These are phyloP conservation scores for Pugionium dolabratum DNA, from an alignment of 345 rosid species.

Conservation along the genomic window DNA sequence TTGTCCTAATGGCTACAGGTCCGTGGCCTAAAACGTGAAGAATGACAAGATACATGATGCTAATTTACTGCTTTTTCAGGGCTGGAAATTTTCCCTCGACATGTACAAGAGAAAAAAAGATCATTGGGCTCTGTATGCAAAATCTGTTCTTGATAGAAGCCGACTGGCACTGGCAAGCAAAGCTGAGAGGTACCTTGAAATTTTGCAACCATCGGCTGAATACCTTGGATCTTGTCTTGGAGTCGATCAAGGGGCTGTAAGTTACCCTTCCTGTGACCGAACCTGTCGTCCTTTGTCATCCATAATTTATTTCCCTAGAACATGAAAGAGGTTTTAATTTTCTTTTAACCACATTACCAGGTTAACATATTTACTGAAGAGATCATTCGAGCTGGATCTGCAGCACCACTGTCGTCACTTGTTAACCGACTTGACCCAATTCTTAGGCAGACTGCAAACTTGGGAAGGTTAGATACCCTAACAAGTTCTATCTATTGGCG, in stretches of 20 bases:
- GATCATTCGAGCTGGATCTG: conserved; percentile 97
- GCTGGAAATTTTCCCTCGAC: conserved; percentile 71
- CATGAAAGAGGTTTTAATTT: conserved; percentile 12
- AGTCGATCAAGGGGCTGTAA: conserved; percentile 86
- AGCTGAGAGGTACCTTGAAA: conserved; percentile 79
- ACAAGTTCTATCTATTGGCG: conserved; percentile 1
- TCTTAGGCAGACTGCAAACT: conserved; percentile 87
- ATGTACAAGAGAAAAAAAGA: conserved; percentile 60
- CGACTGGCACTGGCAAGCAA: conserved; percentile 85
- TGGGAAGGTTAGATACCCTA: conserved; percentile 77
- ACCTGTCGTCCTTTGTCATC: conserved; percentile 10
- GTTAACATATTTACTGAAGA: conserved; percentile 91
- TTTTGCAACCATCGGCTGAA: conserved; percentile 94
- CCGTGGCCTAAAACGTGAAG: conserved; percentile 16
- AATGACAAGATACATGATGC: conserved; percentile 23
- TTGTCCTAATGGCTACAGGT: conserved; percentile 5
- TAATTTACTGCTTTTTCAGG: conserved; percentile 53
- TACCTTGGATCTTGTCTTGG: conserved; percentile 90
- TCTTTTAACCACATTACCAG: conserved; percentile 45
- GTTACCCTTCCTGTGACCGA: conserved; percentile 39
- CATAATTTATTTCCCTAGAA: conserved; percentile 13
- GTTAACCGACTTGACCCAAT: conserved; percentile 94
- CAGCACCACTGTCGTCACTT: conserved; percentile 80
- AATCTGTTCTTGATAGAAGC: conserved; percentile 94
- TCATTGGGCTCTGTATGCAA: conserved; percentile 90